Evolutionary conservation across 345 rosid genomes (phyloP).

Genomic region (Corchorus olitorius): DNA sequence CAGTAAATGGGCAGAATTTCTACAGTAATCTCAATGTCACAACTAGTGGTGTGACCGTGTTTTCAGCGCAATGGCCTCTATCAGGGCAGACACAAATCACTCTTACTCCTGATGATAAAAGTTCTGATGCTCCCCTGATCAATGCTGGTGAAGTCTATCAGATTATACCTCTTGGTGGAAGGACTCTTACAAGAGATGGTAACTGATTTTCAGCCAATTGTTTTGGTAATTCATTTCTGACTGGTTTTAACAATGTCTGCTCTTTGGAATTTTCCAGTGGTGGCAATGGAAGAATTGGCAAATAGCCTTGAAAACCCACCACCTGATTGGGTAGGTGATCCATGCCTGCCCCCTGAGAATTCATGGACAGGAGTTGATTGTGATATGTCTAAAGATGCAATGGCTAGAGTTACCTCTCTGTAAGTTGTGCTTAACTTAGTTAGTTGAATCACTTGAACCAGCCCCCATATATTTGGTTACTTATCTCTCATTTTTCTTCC

Average conservation of each 20-base stretch:
- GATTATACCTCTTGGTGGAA: conserved; percentile 64
- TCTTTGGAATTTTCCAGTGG: conserved; percentile 34
- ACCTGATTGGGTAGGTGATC: conserved; percentile 86
- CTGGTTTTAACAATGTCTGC: background rate
- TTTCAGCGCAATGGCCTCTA: conserved; percentile 70
- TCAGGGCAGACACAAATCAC: conserved; percentile 63
- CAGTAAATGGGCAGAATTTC: conserved; percentile 64
- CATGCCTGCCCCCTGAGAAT: conserved; percentile 74
- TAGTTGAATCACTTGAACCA: background rate
- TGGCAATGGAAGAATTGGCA: conserved; percentile 64
- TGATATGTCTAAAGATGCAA: conserved; percentile 36
- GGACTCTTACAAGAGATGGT: conserved; percentile 75
- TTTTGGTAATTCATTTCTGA: background rate
- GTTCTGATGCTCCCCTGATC: conserved; percentile 61
- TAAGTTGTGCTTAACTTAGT: conserved; percentile 39
- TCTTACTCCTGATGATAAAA: conserved; percentile 47
- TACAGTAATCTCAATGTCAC: conserved; percentile 62
- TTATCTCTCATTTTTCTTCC: background rate
- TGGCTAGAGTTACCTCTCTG: conserved; percentile 59
- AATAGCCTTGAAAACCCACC: conserved; percentile 60
- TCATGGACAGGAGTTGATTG: conserved; percentile 94
- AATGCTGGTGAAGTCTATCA: conserved; percentile 86
- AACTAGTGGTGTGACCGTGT: conserved; percentile 62
- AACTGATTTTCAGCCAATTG: conserved; percentile 11
- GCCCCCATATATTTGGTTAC: background rate